These are phyloP conservation scores for Penicillium sp. DNA, from an alignment of 2,329 filamentous ascomycete genomes.

Conservation along the genomic window DNA sequence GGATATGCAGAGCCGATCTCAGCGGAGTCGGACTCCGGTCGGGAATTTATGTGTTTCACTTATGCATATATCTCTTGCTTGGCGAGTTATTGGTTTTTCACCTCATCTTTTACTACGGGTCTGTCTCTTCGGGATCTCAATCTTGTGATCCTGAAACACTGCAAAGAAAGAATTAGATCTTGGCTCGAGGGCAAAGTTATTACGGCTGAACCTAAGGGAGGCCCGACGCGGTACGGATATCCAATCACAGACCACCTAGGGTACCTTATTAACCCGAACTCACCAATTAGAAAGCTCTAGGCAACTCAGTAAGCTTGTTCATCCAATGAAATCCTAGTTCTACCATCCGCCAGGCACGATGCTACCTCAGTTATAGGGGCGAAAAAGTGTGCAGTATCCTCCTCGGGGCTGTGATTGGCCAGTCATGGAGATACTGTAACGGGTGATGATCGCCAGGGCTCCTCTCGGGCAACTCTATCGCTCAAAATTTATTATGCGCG, in stretches of 20 bases:
- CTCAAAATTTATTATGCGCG: neutral
- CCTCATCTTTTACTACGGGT: neutral
- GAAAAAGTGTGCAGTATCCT: conserved; percentile 7
- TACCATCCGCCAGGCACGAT: conserved; percentile 10
- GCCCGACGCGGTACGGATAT: neutral
- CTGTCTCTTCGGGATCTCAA: neutral
- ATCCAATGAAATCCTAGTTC: conserved; percentile 11
- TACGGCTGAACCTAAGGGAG: neutral
- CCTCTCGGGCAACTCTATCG: neutral
- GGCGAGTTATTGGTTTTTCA: neutral
- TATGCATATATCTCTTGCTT: neutral
- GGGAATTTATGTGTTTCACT: neutral
- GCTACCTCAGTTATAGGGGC: conserved; percentile 16
- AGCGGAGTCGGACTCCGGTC: conserved; percentile 10
- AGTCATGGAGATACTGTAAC: conserved; percentile 16
- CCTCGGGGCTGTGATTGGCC: conserved; percentile 16
- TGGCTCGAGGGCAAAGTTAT: neutral
- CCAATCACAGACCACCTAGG: neutral
- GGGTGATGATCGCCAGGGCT: conserved; percentile 23
- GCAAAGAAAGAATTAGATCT: neutral
- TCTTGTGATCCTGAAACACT: neutral
- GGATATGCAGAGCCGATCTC: conserved; percentile 7
- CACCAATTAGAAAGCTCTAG: neutral
- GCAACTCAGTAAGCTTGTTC: neutral
- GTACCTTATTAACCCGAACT: neutral